Evolutionary conservation across 345 rosid genomes (phyloP).

Genomic region (Odontarrhena argentea): DNA sequence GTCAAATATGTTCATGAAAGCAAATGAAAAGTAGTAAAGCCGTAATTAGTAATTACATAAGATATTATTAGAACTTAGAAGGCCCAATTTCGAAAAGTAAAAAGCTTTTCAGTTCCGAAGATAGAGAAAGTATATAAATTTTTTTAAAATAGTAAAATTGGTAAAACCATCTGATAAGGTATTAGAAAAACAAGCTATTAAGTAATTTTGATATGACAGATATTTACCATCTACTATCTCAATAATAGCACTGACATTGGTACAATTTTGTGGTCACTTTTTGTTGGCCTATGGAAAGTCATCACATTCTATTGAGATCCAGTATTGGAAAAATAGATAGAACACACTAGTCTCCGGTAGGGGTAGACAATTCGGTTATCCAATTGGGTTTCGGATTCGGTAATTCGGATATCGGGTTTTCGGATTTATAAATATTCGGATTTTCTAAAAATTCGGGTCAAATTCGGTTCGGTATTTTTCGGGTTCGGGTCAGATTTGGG

Average conservation of each 20-base stretch:
- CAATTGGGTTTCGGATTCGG: too few relatives aligned
- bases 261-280: conserved; percentile 9
- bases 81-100: neutral
- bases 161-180: conserved; percentile 3
- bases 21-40: conserved; percentile 22
- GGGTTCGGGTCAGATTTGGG: too few relatives aligned
- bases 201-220: neutral
- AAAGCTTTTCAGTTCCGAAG: conserved; percentile 10
- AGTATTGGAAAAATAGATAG: too few relatives aligned
- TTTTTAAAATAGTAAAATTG: neutral
- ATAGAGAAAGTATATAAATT: neutral
- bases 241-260: neutral
- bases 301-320: neutral
- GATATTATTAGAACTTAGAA: neutral
- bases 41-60: conserved; percentile 20
- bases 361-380: too few relatives aligned
- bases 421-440: too few relatives aligned
- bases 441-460: too few relatives aligned
- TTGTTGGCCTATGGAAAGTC: neutral
- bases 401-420: too few relatives aligned
- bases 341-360: too few relatives aligned
- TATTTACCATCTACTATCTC: conserved; percentile 4
- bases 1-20: conserved; percentile 31
- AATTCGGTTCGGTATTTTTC: too few relatives aligned
- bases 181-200: too few relatives aligned